Base-by-base conservation (phyloP, 495 filamentous ascomycete genomes). In the Geoglossum glabrum region DNA sequence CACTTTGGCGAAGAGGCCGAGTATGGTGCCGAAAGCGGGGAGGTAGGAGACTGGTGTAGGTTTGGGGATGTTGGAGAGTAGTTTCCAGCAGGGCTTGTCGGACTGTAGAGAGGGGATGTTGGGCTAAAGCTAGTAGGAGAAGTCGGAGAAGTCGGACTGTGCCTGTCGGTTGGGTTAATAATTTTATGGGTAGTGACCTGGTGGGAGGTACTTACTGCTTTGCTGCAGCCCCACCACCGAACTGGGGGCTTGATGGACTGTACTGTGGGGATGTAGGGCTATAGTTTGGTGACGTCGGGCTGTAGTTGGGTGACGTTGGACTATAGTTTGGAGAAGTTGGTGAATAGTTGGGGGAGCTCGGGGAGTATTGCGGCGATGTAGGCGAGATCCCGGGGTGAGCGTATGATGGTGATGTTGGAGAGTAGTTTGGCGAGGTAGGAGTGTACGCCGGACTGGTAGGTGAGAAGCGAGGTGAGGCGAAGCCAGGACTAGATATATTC, bases 251-350 rank as follows among this genome's bases (percentile, higher is more conserved):
- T 7, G 74, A 77, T 36, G 76, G 77, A 54, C 74, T 76, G 58
- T 79, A 76, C 7, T 73, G 73, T 45, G 79, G 79, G 46, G 77
- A 80, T 15, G 79, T 76, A 27, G 79, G 78, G 61, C 74, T 77
- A 66, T 80, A 80, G 61, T 68, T 76, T 15, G 79, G 79, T n/a
- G 76, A 81, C 17, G 80, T 79, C 7, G 80, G 80, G 43, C 74
- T 79, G 64, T 81, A 82, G 25, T 73, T 75, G 4, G 76, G 76
- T 57, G 79, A 83, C 0, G 85, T 87, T 1, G 87, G 86, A 21
- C 83, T 87, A 67, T 88, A 90, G 54, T 73, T 83, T 31, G 90
- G 89, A 43, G 87, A 93, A 0, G 86, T 90, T 0, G 87, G 87
- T 62, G 82, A 67, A 49, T 69, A 70, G 34, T 58, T 63, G 36